Percentiles rank a stretch among this genome's conserved stretches.
phyloP scores from a whole-genome alignment of 163 green algal species.

The Trebouxia gelatinosa region DNA sequence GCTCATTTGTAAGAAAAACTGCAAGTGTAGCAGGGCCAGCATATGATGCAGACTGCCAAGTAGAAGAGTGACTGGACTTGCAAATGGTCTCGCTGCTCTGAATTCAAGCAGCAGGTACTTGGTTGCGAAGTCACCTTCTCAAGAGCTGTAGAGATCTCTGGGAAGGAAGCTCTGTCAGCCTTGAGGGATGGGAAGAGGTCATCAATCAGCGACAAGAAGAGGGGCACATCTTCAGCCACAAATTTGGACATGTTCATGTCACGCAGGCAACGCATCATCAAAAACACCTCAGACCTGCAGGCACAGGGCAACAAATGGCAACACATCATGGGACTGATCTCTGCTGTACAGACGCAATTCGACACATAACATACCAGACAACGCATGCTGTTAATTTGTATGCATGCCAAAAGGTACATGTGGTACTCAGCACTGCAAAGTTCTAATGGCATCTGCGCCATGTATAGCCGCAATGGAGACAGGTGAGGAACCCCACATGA shows the following conservation, averaged over 20 bases:
- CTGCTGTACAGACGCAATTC: no score
- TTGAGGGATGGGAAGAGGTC: slow-evolving; percentile 91
- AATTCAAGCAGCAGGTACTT: background rate
- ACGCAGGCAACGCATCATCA: slow-evolving; percentile 92
- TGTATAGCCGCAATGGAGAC: no score
- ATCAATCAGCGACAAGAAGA: slow-evolving; percentile 94
- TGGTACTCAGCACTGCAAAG: no score
- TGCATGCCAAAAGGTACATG: no score
- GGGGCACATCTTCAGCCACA: slow-evolving; percentile 92
- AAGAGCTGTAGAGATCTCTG: slow-evolving; percentile 74
- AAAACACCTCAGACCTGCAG: slow-evolving; percentile 62
- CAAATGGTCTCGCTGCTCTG: no score
- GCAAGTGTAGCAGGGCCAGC: slow-evolving; percentile 15
- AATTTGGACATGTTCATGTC: slow-evolving; percentile 99
- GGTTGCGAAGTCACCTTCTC: slow-evolving; percentile 73
- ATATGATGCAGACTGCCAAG: no score
- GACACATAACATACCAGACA: no score
- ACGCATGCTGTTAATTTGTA: no score
- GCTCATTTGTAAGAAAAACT: background rate
- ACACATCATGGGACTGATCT: no score
- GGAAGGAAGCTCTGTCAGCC: slow-evolving; percentile 73
- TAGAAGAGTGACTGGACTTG: no score
- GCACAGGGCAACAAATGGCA: background rate
- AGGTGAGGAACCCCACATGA: no score
- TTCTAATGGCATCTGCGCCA: no score